Base-by-base conservation (phyloP, 2,329 filamentous ascomycete species). In the Bipolaris gigantea region DNA sequence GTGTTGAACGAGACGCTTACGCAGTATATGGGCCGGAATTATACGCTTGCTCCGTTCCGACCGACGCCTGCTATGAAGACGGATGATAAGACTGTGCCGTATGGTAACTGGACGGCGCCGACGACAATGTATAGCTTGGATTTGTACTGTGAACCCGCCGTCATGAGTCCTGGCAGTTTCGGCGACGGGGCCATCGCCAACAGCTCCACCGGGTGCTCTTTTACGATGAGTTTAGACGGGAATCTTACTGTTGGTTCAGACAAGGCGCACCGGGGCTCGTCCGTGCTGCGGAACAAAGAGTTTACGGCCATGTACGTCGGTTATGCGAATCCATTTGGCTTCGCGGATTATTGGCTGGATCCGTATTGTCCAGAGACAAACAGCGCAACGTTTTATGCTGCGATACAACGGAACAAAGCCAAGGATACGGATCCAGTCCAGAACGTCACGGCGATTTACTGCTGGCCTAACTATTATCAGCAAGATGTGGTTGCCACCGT, bases 1-100 rank as follows among this genome's bases (percentile, higher is more conserved):
- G 80, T 79, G 76, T 67, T 83, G 0, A 74, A 75, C 0, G 80
- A 83, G 15, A 64, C 66, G 0, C 61, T 77, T 0, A 80, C 81
- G 0, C 32, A 67, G 0, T 85, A 78, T 48, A 83, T 78, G 30
- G 76, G 77, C 0, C 25, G 67, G 0, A 65, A 80, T 0, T 81
- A 76, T 21, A 75, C 76, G 0, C 48, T 82, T 0, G 66, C 78
- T 0, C 80, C 81, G 0, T 83, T 83, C 42, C 59, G 65, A 1
- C 59, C 72, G 0, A n/a, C 40, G 3, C 40, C 25, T 16, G n/a
- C 2, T 55, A 68, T 69, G 0, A 7, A 46, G 1, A 36, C 38
- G 11, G n/a, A 6, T 13, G 49, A 35, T 11, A 21, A 9, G 5
- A n/a, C 11, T n/a, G 16, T 7, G 7, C 11, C 25, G 1, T 49